These are phyloP conservation scores for Ophiocordyceps camponoti-floridani DNA, from an alignment of 2,329 filamentous ascomycete species.

Conservation along the genomic window DNA sequence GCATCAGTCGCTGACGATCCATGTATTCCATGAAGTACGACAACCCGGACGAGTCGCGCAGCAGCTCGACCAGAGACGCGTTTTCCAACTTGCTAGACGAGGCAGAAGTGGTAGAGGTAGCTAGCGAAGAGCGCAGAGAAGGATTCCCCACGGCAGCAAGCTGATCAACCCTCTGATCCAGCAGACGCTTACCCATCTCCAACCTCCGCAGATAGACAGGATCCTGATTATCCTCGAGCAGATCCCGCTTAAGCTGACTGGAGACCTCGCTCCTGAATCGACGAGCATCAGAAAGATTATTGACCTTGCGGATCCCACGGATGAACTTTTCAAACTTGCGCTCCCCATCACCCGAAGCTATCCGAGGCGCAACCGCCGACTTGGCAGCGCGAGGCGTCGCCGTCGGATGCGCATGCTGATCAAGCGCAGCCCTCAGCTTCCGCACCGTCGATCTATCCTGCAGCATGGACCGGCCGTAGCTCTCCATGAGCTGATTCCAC, in stretches of 20 bases:
- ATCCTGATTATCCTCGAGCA: conserved; percentile 60
- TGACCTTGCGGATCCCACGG: conserved; percentile 69
- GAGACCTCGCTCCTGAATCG: conserved; percentile 83
- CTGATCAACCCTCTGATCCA: conserved; percentile 78
- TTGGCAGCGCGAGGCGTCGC: conserved; percentile 38
- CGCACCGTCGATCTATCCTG: conserved; percentile 92
- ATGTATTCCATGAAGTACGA: conserved; percentile 99
- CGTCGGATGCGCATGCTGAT: conserved; percentile 79
- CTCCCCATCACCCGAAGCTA: conserved; percentile 72
- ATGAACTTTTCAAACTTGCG: conserved; percentile 91
- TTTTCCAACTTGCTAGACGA: conserved; percentile 47
- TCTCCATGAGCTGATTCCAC: conserved; percentile 95
- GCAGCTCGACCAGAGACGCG: conserved; percentile 63
- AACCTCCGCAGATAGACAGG: conserved; percentile 73
- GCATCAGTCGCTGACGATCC: conserved; percentile 78
- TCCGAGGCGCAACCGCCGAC: conserved; percentile 54
- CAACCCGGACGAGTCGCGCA: conserved; percentile 74
- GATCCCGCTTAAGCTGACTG: conserved; percentile 79
- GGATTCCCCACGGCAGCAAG: conserved; percentile 51
- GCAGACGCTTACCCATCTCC: conserved; percentile 76
- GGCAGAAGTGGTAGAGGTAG: conserved; percentile 14
- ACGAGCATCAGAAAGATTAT: conserved; percentile 81
- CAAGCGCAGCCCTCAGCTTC: conserved; percentile 76
- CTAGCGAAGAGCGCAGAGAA: conserved; percentile 9
- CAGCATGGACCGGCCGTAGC: conserved; percentile 66